phyloP scores from a whole-genome alignment of 164 flowering plant genomes.

The Vitis rotundifolia region DNA sequence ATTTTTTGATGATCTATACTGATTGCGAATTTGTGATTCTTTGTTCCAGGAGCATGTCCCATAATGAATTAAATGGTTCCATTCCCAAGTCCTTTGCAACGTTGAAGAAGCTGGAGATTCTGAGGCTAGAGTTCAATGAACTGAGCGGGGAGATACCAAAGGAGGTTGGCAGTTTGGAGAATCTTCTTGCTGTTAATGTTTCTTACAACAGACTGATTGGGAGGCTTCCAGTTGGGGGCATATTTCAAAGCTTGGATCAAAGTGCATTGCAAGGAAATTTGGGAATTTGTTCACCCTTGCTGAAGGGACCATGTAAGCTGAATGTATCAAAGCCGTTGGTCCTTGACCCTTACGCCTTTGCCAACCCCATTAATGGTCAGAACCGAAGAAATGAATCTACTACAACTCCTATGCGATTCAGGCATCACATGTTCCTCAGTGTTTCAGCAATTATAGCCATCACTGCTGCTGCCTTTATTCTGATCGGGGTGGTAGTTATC shows the following conservation, averaged over 20 bases:
- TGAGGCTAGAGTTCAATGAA: constrained; percentile 66
- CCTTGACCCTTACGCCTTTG: constrained; percentile 64
- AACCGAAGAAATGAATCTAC: constrained; percentile 7
- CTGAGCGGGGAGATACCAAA: constrained; percentile 85
- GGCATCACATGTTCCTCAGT: constrained; percentile 64
- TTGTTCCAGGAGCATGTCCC: constrained; percentile 82
- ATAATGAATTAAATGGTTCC: constrained; percentile 62
- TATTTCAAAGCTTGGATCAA: constrained; percentile 69
- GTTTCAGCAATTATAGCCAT: constrained; percentile 83
- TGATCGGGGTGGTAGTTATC: constrained; percentile 66
- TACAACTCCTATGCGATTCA: constrained; percentile 12
- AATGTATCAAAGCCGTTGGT: constrained; percentile 87
- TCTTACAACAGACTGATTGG: constrained; percentile 80
- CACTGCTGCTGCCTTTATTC: constrained; percentile 66
- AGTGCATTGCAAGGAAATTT: constrained; percentile 77
- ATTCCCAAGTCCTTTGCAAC: constrained; percentile 67
- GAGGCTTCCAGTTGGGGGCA: constrained; percentile 66
- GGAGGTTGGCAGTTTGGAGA: constrained; percentile 60
- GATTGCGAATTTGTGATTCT: background rate
- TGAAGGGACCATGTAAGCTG: constrained; percentile 83
- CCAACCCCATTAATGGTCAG: constrained; percentile 32
- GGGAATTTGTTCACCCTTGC: constrained; percentile 89
- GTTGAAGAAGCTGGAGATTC: constrained; percentile 70
- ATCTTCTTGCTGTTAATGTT: constrained; percentile 78
- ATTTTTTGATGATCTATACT: background rate